Evolutionary conservation across 305 asterid species (phyloP), one percentile per base, ranked within the genome.

Genomic region (Fraxinus paxiana): DNA sequence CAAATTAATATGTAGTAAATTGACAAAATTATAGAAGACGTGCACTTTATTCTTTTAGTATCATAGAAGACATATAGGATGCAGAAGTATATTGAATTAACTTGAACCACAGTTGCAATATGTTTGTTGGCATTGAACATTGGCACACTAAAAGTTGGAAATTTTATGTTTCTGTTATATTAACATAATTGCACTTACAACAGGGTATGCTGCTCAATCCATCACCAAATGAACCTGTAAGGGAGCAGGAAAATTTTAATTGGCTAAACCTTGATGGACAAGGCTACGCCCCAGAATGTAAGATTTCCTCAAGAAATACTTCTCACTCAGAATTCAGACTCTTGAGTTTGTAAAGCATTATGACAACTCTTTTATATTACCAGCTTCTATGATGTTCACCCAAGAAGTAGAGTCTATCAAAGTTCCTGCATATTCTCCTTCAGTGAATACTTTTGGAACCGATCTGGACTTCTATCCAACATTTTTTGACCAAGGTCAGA

Each of bases 401-500:
- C 87, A 82, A 77, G 93, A 88, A 75, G 84, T 85, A 41, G 87
- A 85, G 82, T 80, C 87, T 80, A 81, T 87, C 79, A 56, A 74
- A 72, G 81, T 85, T 83, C 84, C 83, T 73, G 63, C 83, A 56
- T 88, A 83, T 89, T 81, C 90, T 26, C 78, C 92, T 35, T 79
- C 79, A 38, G 67, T 79, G 20, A 84, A 79, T 82, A 70, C 84
- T 79, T 86, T 82, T 84, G 90, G 80, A 54, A 75, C 79, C 84
- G 81, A 85, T 83, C 80, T 83, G 74, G 90, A 82, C 75, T 37
- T 81, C 74, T 84, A 82, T 74, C 63, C 90, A 46, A 81, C 93
- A 67, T 73, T 91, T 30, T 90, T 90, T 87, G 89, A 87, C 86
- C 92, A 88, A 85, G 92, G 79, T 79, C 92, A 76, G 73, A 79